Evolutionary conservation across 2,329 filamentous ascomycete species (phyloP), one percentile per base, ranked within the genome.

Genomic region (Tolypocladium ovalisporum): DNA sequence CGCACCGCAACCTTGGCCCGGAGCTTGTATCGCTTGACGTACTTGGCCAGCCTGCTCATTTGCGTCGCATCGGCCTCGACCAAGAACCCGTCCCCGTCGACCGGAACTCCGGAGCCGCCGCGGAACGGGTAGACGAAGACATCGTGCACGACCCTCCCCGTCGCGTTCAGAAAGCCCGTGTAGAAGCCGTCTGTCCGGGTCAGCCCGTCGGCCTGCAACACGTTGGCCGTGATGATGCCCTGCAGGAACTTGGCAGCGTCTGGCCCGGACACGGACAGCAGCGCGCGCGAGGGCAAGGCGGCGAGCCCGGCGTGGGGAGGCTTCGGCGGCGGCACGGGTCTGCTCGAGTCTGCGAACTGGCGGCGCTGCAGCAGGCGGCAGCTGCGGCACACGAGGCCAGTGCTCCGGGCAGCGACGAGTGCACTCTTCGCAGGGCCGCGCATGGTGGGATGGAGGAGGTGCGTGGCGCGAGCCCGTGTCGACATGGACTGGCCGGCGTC

Each of bases 161-260:
- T 83, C 9, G 93, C 90, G 63, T 88, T 96, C 47, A 99, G 78
- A 66, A 99, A 96, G 0, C 86, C 90, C 8, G 87, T 80, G 72
- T 96, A 97, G 70, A 88, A 85, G 4, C 84, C 86, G 0, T 75
- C 72, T 4, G 63, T 66, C 29, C 71, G 71, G 2, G 73, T 65
- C 39, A 66, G 60, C 60, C 72, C 67, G 59, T 74, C 62, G 32
- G 61, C 67, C 9, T 75, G 66, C 0, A 80, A 72, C 10, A 73
- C 62, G 49, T 67, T 72, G 61, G 87, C 83, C 1, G 93, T 96
- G 62, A 94, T 82, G 57, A 96, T 83, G 56, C 93, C 92, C 70
- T 97, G 91, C 2, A 99, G 81, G 72, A 92, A 97, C 63, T 87
- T 87, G 52, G 87, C 81, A 36, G 90, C 85, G 66, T 97, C 93